These are phyloP conservation scores for Salix dunnii DNA, from an alignment of 345 rosid species.

Conservation along the genomic window DNA sequence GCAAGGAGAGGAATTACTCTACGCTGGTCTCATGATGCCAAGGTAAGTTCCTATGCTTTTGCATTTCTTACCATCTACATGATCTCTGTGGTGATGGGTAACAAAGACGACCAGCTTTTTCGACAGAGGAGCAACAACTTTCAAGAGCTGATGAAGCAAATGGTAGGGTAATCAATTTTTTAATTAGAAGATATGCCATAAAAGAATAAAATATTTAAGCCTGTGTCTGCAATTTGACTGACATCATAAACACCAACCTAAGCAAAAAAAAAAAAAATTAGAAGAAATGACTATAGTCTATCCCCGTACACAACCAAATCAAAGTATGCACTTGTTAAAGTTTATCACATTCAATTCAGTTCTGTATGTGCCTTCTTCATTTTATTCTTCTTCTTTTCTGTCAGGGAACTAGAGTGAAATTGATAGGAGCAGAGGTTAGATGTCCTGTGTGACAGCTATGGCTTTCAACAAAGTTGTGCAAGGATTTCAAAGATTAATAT, in stretches of 20 bases:
- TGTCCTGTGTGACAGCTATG: not conserved
- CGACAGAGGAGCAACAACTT: slow-evolving; percentile 65
- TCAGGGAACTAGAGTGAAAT: not conserved
- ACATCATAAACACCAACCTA: not conserved
- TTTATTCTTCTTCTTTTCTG: not conserved
- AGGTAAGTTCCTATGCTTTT: not conserved
- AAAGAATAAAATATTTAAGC: not conserved
- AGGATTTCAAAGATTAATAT: not conserved
- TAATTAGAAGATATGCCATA: not conserved
- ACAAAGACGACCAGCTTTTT: slow-evolving; percentile 69
- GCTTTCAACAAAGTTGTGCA: not conserved
- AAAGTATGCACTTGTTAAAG: not conserved
- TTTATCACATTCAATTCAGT: not conserved
- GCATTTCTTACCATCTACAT: slow-evolving; percentile 60
- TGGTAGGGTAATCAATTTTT: slow-evolving; percentile 10
- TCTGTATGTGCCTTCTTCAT: not conserved
- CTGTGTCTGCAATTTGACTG: not conserved
- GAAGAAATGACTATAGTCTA: no score
- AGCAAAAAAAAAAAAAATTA: not conserved
- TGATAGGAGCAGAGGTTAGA: not conserved
- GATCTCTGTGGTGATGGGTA: slow-evolving; percentile 88
- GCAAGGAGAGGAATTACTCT: no score
- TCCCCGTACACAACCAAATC: not conserved
- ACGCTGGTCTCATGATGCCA: no score
- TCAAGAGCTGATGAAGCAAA: slow-evolving; percentile 52